phyloP scores from a whole-genome alignment of 2,329 filamentous ascomycete species.

The Hymenoscyphus salicellus region DNA sequence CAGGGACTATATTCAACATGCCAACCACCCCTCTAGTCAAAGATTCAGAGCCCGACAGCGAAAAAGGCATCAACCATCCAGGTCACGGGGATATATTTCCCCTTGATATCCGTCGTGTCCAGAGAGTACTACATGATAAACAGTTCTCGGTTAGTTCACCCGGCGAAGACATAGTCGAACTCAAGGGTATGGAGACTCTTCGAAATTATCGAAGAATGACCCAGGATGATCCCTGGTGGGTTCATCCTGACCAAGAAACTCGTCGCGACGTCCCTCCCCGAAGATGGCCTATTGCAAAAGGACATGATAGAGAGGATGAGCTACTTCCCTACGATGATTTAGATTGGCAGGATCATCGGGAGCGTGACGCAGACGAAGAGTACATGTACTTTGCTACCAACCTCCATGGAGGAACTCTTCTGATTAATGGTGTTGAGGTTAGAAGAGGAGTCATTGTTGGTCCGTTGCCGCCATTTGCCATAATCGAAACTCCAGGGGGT shows the following conservation, averaged over 20 bases:
- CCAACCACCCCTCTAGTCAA: constrained; percentile 21
- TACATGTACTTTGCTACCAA: constrained; percentile 32
- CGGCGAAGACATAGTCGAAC: constrained; percentile 6
- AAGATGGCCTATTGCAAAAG: constrained; percentile 18
- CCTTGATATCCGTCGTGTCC: constrained; percentile 30
- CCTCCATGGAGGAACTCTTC: constrained; percentile 25
- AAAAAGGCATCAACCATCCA: constrained; percentile 10
- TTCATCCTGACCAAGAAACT: constrained; percentile 23
- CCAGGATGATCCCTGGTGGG: constrained; percentile 28
- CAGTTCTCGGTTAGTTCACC: not conserved
- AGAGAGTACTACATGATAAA: not conserved
- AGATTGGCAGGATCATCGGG: constrained; percentile 25
- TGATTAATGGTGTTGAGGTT: constrained; percentile 31
- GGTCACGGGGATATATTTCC: constrained; percentile 22
- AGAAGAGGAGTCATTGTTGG: constrained; percentile 31
- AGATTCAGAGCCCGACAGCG: constrained; percentile 8
- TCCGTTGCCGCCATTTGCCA: constrained; percentile 32
- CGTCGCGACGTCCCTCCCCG: constrained; percentile 24
- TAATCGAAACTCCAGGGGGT: constrained; percentile 30
- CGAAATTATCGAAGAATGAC: constrained; percentile 14
- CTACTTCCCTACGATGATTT: constrained; percentile 21
- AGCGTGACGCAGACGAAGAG: constrained; percentile 19
- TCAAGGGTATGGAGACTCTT: constrained; percentile 14
- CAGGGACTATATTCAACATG: constrained; percentile 32
- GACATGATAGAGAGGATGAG: not conserved